A percentile compares a stretch with the other conserved stretches of the same genome.
Evolutionary conservation across 306 rosid genomes (phyloP).

Genomic region (Senna siamea): DNA sequence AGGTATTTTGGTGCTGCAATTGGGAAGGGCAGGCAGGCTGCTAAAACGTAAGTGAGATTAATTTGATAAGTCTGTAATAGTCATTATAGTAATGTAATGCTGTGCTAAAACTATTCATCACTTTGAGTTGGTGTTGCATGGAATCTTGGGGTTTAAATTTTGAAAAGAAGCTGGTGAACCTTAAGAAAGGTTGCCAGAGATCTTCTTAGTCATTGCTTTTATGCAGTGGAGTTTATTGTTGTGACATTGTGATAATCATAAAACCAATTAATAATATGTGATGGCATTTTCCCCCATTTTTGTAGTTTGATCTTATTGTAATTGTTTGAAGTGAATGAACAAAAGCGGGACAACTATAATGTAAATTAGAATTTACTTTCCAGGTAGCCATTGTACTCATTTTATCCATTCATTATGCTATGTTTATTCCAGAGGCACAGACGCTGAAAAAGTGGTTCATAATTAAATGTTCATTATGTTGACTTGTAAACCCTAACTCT

Average conservation of each 20-base stretch:
- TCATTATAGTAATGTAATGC: not conserved
- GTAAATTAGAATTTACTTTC: not conserved
- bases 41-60: slow-evolving; percentile 83
- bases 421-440: not conserved
- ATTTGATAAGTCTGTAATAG: not conserved
- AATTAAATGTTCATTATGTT: not conserved
- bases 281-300: too few relatives aligned
- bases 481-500: not conserved
- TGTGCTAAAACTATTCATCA: not conserved
- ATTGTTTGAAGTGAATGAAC: too few relatives aligned
- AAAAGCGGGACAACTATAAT: slow-evolving; percentile 7
- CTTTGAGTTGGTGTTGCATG: not conserved
- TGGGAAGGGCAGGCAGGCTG: slow-evolving; percentile 98
- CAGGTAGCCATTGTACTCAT: not conserved
- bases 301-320: too few relatives aligned
- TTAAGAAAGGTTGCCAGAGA: not conserved
- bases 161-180: slow-evolving; percentile 20
- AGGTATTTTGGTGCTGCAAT: slow-evolving; percentile 98
- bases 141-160: slow-evolving; percentile 29
- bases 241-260: slow-evolving; percentile 18
- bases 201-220: not conserved
- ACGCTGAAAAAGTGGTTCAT: not conserved
- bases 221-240: not conserved
- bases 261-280: too few relatives aligned
- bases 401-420: slow-evolving; percentile 9